These are phyloP conservation scores for Picea glauca DNA, from an alignment of 75 land plant genomes.

Conservation along the genomic window DNA sequence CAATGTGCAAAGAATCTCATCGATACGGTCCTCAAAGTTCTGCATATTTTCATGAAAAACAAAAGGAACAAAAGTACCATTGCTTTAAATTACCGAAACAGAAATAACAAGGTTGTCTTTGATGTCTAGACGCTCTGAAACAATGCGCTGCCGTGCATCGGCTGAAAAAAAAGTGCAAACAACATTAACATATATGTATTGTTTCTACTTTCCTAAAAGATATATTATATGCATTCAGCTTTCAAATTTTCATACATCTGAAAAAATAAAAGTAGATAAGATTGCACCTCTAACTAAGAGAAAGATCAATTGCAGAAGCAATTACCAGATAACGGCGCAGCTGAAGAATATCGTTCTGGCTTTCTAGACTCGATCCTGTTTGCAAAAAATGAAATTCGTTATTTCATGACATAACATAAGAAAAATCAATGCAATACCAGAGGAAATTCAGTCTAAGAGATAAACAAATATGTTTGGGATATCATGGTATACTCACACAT, in stretches of 20 bases:
- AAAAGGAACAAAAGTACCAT: not conserved
- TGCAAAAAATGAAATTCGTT: not conserved
- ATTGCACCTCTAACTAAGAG: not conserved
- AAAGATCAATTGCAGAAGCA: not conserved
- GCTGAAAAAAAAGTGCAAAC: conserved; percentile 37
- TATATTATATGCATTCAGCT: not conserved
- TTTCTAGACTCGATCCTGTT: conserved; percentile 84
- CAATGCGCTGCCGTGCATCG: conserved; percentile 86
- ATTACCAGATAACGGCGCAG: conserved; percentile 84
- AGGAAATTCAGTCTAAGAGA: not conserved
- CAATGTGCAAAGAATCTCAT: not conserved
- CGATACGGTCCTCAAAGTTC: not conserved
- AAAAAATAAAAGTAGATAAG: not conserved
- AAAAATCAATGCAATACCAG: not conserved
- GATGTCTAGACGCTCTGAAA: conserved; percentile 87
- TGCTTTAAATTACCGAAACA: conserved; percentile 53
- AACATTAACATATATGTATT: not conserved
- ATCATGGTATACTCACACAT: no score
- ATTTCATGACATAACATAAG: not conserved
- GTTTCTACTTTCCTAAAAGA: not conserved
- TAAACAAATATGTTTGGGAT: no score
- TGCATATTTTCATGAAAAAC: conserved; percentile 1
- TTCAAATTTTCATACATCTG: not conserved
- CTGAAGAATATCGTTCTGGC: conserved; percentile 90
- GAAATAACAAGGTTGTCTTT: conserved; percentile 79